These are phyloP conservation scores for Trametes cinnabarina DNA, from an alignment of 768 basidiomycete genomes.

Conservation along the genomic window DNA sequence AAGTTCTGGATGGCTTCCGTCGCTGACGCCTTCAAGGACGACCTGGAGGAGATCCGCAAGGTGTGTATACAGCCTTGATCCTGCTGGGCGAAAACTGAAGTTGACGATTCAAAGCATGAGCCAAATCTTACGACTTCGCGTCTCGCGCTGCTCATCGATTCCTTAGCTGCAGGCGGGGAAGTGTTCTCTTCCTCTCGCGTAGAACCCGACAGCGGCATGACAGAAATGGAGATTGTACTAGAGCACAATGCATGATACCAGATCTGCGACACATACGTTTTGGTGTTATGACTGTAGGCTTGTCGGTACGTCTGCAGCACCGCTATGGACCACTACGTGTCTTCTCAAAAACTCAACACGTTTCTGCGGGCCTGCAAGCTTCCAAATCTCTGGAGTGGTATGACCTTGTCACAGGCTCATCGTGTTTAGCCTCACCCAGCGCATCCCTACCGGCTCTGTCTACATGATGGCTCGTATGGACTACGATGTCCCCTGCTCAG, in stretches of 20 bases:
- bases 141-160: conserved; percentile 75
- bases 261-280: not conserved
- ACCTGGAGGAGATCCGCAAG: conserved; percentile 81
- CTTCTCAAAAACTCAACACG: too few relatives aligned
- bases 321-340: too few relatives aligned
- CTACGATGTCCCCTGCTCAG: too few relatives aligned
- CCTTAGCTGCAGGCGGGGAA: conserved; percentile 75
- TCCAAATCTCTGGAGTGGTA: too few relatives aligned
- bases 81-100: too few relatives aligned
- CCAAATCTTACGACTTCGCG: conserved; percentile 67
- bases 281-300: not conserved
- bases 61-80: too few relatives aligned
- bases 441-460: too few relatives aligned
- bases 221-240: conserved; percentile 78
- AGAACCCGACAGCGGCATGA: conserved; percentile 35
- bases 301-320: too few relatives aligned
- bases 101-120: conserved; percentile 48
- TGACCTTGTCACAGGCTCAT: too few relatives aligned
- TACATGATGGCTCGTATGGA: too few relatives aligned
- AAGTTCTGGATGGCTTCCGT: conserved; percentile 88
- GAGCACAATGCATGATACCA: conserved; percentile 28
- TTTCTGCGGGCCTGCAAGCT: too few relatives aligned
- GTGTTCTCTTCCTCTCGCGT: conserved; percentile 51
- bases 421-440: too few relatives aligned
- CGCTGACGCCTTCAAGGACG: conserved; percentile 78